Percentiles rank a stretch among this genome's conserved stretches.
These are phyloP conservation scores for Talaromyces thailandensis DNA, from an alignment of 495 filamentous ascomycete genomes.

Conservation along the genomic window DNA sequence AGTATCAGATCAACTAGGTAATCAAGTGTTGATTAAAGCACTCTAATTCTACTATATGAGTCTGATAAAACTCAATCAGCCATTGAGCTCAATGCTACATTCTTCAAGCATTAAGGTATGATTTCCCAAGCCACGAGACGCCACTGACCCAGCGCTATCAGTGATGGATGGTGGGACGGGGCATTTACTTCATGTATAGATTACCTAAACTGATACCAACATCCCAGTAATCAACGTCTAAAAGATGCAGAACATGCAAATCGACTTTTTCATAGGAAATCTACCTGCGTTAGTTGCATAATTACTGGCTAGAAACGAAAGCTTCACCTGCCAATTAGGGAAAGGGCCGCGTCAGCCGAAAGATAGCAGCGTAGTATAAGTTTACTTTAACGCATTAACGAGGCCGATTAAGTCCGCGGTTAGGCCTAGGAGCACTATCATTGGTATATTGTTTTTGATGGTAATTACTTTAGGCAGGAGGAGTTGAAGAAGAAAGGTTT, in stretches of 20 bases:
- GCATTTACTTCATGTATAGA: background rate
- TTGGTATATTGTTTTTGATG: background rate
- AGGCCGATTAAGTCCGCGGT: background rate
- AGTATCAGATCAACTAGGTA: no score
- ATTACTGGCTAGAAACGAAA: background rate
- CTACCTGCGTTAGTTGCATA: background rate
- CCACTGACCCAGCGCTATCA: background rate
- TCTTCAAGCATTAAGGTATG: background rate
- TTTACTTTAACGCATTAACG: background rate
- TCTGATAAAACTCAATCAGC: background rate
- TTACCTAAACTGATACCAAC: background rate
- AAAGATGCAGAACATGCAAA: background rate
- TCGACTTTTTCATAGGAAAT: background rate
- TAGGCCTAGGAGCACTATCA: background rate
- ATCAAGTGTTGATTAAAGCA: background rate
- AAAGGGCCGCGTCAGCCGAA: background rate
- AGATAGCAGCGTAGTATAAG: conserved; percentile 2
- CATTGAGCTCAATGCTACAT: background rate
- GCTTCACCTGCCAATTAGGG: background rate
- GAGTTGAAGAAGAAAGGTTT: background rate
- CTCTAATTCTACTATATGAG: background rate
- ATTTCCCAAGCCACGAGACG: background rate
- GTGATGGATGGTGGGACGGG: background rate
- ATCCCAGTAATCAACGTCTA: background rate
- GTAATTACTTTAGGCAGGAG: background rate